phyloP scores from a whole-genome alignment of 2,329 filamentous ascomycete genomes.

The Trichophyton simii region DNA sequence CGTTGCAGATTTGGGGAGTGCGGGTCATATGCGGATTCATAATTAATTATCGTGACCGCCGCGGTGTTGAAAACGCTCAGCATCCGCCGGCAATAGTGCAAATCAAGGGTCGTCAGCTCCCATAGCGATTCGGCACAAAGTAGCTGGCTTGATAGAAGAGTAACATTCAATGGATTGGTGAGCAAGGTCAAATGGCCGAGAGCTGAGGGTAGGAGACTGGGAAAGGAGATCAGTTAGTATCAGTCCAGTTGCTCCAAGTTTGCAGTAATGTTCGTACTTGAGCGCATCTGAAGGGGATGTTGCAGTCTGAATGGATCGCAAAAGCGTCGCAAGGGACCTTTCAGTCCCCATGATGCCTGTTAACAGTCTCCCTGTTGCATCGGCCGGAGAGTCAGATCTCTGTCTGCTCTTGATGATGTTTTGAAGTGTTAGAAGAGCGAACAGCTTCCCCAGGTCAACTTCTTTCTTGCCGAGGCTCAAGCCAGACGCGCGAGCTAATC shows the following conservation, averaged over 20 bases:
- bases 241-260: constrained; percentile 17
- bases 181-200: constrained; percentile 37
- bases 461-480: constrained; percentile 1
- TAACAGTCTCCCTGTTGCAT: neutral
- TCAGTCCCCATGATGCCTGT: constrained; percentile 42
- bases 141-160: constrained; percentile 47
- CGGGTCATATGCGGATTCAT: constrained; percentile 30
- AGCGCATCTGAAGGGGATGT: constrained; percentile 48
- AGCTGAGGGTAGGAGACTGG: constrained; percentile 42
- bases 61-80: constrained; percentile 52
- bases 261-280: constrained; percentile 33
- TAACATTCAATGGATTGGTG: constrained; percentile 50
- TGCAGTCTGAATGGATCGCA: constrained; percentile 48
- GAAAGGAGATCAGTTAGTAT: constrained; percentile 9
- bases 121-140: constrained; percentile 48
- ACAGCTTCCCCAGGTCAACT: neutral
- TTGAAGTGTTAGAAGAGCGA: neutral
- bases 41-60: constrained; percentile 41
- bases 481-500: neutral
- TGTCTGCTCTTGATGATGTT: neutral
- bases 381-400: neutral
- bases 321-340: constrained; percentile 46
- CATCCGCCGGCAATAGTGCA: constrained; percentile 44
- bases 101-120: constrained; percentile 40
- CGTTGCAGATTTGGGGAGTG: constrained; percentile 27